Evolutionary conservation across 192 early-diverging fungal genomes (phyloP).

Genomic region (Umbelopsis sp.): DNA sequence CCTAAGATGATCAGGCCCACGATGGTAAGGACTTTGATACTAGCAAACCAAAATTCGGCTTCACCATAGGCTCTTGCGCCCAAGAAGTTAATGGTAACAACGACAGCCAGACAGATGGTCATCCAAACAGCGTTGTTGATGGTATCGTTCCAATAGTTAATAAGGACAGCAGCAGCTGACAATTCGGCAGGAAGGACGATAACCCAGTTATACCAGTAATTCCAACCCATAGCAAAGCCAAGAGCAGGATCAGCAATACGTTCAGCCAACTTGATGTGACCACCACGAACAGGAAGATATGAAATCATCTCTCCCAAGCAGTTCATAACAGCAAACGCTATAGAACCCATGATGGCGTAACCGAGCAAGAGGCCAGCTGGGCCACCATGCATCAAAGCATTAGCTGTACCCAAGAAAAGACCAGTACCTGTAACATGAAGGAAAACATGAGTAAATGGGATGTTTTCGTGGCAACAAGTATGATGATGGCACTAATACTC

Average conservation of each 20-base stretch:
- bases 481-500: background rate
- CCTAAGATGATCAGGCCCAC: slow-evolving; percentile 40
- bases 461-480: background rate
- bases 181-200: slow-evolving; percentile 45
- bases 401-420: slow-evolving; percentile 55
- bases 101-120: slow-evolving; percentile 42
- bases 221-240: slow-evolving; percentile 64
- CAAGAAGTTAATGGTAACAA: slow-evolving; percentile 52
- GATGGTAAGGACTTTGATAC: slow-evolving; percentile 50
- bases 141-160: slow-evolving; percentile 29
- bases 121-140: slow-evolving; percentile 48
- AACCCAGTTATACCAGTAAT: slow-evolving; percentile 72
- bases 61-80: slow-evolving; percentile 58
- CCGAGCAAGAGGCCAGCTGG: slow-evolving; percentile 55
- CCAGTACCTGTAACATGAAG: slow-evolving; percentile 35
- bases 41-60: slow-evolving; percentile 63
- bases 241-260: slow-evolving; percentile 61
- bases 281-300: slow-evolving; percentile 56
- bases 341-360: slow-evolving; percentile 49
- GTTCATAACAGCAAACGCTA: slow-evolving; percentile 58
- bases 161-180: slow-evolving; percentile 29
- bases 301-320: slow-evolving; percentile 64
- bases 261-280: slow-evolving; percentile 27
- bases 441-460: background rate
- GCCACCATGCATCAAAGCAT: slow-evolving; percentile 48